Percentiles rank a stretch among this genome's conserved stretches.
Conservation (phyloP, 768 basidiomycete species). For the Lactarius vividus region DNA sequence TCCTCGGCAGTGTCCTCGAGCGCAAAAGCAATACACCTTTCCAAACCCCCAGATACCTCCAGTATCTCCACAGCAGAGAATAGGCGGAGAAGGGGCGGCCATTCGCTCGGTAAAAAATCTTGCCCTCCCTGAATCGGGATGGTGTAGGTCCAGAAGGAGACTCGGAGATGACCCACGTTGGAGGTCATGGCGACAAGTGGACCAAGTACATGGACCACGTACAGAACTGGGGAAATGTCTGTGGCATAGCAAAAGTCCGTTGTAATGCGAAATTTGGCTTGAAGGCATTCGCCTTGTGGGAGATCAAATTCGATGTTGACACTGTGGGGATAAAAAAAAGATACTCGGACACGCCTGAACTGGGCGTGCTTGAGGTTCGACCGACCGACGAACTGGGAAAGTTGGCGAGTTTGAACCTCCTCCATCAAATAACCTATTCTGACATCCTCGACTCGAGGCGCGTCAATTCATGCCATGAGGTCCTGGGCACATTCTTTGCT, state of each 20-base stretch:
- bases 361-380: background rate
- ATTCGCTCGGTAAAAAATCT: background rate
- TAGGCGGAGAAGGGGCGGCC: background rate
- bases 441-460: background rate
- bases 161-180: background rate
- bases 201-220: background rate
- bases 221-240: background rate
- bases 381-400: background rate
- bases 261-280: background rate
- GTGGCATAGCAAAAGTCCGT: too few species aligned
- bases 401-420: background rate
- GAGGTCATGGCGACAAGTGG: background rate
- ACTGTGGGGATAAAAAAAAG: fast-evolving
- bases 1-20: background rate
- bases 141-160: too few species aligned
- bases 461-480: background rate
- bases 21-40: background rate
- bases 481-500: background rate
- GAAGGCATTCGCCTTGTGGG: background rate
- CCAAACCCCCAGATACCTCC: background rate
- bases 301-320: background rate
- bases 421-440: background rate
- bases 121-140: too few species aligned
- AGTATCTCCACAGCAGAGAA: background rate
- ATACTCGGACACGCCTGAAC: background rate